Conservation (phyloP, 345 rosid species). For the Gossypium bickii region DNA sequence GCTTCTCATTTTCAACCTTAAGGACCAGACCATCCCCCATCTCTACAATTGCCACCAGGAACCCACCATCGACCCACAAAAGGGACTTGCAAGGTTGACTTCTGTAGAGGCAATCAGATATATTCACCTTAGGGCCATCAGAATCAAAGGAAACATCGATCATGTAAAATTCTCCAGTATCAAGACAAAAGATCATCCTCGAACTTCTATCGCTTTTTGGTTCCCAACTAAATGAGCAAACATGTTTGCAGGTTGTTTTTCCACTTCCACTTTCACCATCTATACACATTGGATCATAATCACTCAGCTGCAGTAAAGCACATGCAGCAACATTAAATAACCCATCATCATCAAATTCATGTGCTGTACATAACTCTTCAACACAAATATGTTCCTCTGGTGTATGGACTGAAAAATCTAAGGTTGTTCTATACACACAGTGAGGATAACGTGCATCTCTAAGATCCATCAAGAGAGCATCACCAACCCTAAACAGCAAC, state of each 20-base stretch:
- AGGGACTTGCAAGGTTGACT: conserved; percentile 76
- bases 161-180: conserved; percentile 83
- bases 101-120: conserved; percentile 78
- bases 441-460: conserved; percentile 70
- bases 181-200: conserved; percentile 77
- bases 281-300: conserved; percentile 97
- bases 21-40: conserved; percentile 93
- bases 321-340: conserved; percentile 90
- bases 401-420: conserved; percentile 55
- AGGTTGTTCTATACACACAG: conserved; percentile 65
- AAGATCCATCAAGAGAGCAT: conserved; percentile 93
- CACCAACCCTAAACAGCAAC: conserved; percentile 87
- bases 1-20: conserved; percentile 64
- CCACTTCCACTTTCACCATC: conserved; percentile 52
- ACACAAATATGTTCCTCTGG: conserved; percentile 65
- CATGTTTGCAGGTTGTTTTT: conserved; percentile 51
- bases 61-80: conserved; percentile 86
- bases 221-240: conserved; percentile 96
- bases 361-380: conserved; percentile 69
- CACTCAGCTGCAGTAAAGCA: conserved; percentile 87
- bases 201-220: conserved; percentile 53
- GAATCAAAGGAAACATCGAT: conserved; percentile 54
- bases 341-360: conserved; percentile 94
- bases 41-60: conserved; percentile 73
- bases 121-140: conserved; percentile 47